phyloP scores from a whole-genome alignment of 176 grass and related monocot species.

The Carex parvula region DNA sequence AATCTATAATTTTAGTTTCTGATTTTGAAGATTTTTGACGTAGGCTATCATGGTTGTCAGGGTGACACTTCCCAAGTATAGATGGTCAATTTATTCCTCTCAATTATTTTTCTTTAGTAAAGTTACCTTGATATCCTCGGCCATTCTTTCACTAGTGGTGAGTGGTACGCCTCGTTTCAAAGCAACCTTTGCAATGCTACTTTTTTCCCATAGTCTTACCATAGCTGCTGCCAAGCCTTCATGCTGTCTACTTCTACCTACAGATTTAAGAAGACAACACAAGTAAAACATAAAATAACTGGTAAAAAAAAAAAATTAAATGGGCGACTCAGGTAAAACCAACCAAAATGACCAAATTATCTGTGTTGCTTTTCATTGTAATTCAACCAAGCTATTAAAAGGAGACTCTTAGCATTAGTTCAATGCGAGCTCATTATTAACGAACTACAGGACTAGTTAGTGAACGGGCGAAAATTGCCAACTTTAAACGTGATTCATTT shows the following conservation, averaged over 20 bases:
- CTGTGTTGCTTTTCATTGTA: neutral
- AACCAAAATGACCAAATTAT: constrained; percentile 13
- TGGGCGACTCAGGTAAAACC: neutral
- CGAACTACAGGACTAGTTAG: neutral
- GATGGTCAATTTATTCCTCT: constrained; percentile 11
- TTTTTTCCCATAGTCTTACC: constrained; percentile 90
- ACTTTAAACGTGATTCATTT: neutral
- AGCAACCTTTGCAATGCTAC: constrained; percentile 84
- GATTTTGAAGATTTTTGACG: neutral
- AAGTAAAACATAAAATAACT: neutral
- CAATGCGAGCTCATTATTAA: neutral
- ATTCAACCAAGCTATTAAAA: neutral
- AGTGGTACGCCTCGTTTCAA: constrained; percentile 87
- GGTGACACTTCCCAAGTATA: neutral
- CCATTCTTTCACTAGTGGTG: constrained; percentile 94
- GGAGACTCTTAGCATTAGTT: neutral
- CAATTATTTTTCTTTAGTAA: neutral
- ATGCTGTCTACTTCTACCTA: constrained; percentile 90
- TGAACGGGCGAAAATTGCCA: neutral
- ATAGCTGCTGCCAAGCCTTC: constrained; percentile 83
- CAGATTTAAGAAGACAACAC: constrained; percentile 4
- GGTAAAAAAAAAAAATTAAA: neutral
- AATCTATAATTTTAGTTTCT: neutral
- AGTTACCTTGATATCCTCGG: constrained; percentile 91
- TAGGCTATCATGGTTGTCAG: neutral